Evolutionary conservation across 768 basidiomycete genomes (phyloP).

Genomic region (Lentinula guzmanii): DNA sequence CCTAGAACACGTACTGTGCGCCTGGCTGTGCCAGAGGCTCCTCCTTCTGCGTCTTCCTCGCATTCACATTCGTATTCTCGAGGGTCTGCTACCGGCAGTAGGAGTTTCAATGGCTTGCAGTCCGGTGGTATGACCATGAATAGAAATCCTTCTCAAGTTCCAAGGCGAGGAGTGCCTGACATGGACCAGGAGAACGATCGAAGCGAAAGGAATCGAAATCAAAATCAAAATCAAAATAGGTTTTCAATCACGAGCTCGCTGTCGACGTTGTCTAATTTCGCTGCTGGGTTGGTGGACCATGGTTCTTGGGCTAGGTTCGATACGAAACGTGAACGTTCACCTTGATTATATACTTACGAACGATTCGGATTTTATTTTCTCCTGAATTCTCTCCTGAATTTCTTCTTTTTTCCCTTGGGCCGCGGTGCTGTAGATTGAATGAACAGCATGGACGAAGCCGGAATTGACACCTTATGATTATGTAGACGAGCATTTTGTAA

Average conservation of each 20-base stretch:
- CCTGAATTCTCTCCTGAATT: background rate
- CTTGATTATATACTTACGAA: background rate
- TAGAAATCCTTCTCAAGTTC: background rate
- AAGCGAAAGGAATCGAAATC: background rate
- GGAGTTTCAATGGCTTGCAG: background rate
- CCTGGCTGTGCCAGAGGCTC: background rate
- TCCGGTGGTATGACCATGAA: background rate
- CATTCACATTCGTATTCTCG: background rate
- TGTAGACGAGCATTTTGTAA: background rate
- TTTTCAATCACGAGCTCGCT: conserved; percentile 16
- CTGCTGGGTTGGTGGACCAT: conserved; percentile 13
- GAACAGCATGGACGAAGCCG: background rate
- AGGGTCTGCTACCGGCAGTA: background rate
- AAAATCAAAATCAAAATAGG: background rate
- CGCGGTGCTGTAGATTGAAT: background rate
- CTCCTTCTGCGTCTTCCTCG: background rate
- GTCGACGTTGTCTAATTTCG: conserved; percentile 22
- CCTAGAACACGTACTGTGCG: background rate
- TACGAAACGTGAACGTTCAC: background rate
- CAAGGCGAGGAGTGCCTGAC: background rate
- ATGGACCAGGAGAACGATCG: background rate
- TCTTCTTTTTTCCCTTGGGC: background rate
- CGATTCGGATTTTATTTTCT: background rate
- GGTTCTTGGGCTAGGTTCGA: conserved; percentile 11
- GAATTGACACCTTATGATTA: background rate